Evolutionary conservation across 2,329 filamentous ascomycete species (phyloP).

Genomic region (Cladosporium cucumerinum): DNA sequence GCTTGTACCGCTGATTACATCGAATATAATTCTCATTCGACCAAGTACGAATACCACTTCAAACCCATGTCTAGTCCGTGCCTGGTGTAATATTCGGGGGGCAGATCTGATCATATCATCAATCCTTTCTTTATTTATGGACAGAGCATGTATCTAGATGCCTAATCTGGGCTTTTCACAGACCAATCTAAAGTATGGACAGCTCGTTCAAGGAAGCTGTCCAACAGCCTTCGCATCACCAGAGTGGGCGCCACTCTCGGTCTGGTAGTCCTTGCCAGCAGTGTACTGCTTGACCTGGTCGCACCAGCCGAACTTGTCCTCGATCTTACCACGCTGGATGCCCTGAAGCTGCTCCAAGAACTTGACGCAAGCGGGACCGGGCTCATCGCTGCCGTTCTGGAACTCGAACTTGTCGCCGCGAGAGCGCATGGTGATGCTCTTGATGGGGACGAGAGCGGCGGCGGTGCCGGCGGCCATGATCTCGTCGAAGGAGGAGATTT

Average conservation of each 20-base stretch:
- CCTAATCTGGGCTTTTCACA: too few relatives aligned
- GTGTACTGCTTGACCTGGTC: conserved; percentile 24
- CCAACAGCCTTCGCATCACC: conserved; percentile 12
- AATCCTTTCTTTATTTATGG: too few relatives aligned
- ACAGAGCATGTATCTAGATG: too few relatives aligned
- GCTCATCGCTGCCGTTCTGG: conserved; percentile 58
- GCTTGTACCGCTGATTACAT: too few relatives aligned
- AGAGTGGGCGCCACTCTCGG: neutral
- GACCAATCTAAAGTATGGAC: too few relatives aligned
- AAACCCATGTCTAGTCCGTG: too few relatives aligned
- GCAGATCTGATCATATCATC: too few relatives aligned
- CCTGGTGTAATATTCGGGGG: too few relatives aligned
- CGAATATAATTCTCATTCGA: too few relatives aligned
- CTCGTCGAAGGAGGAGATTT: conserved; percentile 65
- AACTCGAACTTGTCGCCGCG: conserved; percentile 56
- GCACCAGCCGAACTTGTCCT: conserved; percentile 76
- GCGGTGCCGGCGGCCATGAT: conserved; percentile 91
- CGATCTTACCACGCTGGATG: conserved; percentile 76
- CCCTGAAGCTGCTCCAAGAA: conserved; percentile 75
- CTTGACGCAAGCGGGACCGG: conserved; percentile 69
- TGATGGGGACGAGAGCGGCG: conserved; percentile 85
- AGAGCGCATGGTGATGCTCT: conserved; percentile 74
- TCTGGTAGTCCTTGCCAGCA: conserved; percentile 15
- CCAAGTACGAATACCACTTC: too few relatives aligned
- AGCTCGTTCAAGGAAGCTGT: conserved; percentile 16